A percentile compares a stretch with the other conserved stretches of the same genome.
Conservation (phyloP, 2,329 filamentous ascomycete genomes). For the Xylaria sp. region DNA sequence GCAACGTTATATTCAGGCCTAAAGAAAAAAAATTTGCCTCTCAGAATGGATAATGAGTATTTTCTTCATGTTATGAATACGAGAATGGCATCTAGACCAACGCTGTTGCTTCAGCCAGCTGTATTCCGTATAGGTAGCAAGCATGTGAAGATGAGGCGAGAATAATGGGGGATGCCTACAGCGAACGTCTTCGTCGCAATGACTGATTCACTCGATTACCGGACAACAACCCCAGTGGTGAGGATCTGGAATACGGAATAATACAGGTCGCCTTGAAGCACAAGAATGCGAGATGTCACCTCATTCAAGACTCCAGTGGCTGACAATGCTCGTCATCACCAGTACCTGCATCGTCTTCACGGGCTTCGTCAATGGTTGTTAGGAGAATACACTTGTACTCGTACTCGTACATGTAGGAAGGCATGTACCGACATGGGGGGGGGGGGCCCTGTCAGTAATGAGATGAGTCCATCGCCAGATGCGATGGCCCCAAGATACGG, state of each 20-base stretch:
- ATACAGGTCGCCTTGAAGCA: not conserved
- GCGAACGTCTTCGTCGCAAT: conserved; percentile 11
- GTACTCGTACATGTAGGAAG: not conserved
- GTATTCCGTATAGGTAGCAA: not conserved
- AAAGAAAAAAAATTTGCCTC: too few relatives aligned
- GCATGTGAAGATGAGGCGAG: not conserved
- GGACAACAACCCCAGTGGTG: conserved; percentile 7
- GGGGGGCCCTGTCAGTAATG: not conserved
- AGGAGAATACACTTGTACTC: not conserved
- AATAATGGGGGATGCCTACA: not conserved
- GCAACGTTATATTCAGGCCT: too few relatives aligned
- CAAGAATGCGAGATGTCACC: conserved; percentile 5
- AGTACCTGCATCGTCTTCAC: not conserved
- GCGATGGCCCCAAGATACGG: not conserved
- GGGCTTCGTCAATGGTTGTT: not conserved
- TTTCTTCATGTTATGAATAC: too few relatives aligned
- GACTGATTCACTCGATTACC: conserved; percentile 6
- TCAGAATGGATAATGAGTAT: too few relatives aligned
- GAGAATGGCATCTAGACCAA: too few relatives aligned
- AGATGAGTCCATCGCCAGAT: not conserved
- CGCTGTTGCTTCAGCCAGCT: too few relatives aligned
- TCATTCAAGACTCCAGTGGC: conserved; percentile 7
- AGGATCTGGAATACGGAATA: not conserved
- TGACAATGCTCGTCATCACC: not conserved
- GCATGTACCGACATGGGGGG: not conserved